phyloP scores from a whole-genome alignment of 2,329 filamentous ascomycete species.

The Beauveria sp. region DNA sequence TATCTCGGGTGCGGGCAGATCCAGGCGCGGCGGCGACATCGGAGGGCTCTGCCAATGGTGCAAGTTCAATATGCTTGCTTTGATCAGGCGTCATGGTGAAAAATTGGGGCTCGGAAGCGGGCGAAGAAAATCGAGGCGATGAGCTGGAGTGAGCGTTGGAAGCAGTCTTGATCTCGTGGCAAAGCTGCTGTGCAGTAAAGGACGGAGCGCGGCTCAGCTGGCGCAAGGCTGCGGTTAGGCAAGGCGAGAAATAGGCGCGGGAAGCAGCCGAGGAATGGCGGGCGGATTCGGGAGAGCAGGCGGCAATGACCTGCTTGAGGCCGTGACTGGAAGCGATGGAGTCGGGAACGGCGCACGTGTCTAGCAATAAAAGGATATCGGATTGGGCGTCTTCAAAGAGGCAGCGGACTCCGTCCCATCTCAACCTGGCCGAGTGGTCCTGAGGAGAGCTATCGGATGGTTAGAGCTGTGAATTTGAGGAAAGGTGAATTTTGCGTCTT shows the following conservation, averaged over 20 bases:
- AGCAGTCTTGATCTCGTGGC: slow-evolving; percentile 44
- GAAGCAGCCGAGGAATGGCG: slow-evolving; percentile 25
- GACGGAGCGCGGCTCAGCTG: slow-evolving; percentile 43
- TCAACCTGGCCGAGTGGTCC: slow-evolving; percentile 52
- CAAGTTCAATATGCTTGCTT: slow-evolving; percentile 44
- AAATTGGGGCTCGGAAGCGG: slow-evolving; percentile 25
- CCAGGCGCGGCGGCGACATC: neutral
- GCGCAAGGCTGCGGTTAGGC: slow-evolving; percentile 45
- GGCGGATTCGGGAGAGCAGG: slow-evolving; percentile 39
- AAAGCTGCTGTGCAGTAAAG: slow-evolving; percentile 48
- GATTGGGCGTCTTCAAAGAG: slow-evolving; percentile 55
- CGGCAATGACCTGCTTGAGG: slow-evolving; percentile 55
- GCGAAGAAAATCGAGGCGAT: slow-evolving; percentile 27
- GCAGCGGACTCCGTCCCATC: slow-evolving; percentile 56
- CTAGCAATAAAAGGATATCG: slow-evolving; percentile 54
- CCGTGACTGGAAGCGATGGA: slow-evolving; percentile 44
- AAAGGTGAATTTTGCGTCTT: slow-evolving; percentile 11
- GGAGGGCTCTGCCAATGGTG: slow-evolving; percentile 29
- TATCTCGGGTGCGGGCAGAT: slow-evolving; percentile 21
- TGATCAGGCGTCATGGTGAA: slow-evolving; percentile 50
- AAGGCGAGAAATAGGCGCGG: slow-evolving; percentile 50
- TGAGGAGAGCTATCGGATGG: slow-evolving; percentile 40
- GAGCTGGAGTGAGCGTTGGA: slow-evolving; percentile 32
- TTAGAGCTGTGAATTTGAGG: slow-evolving; percentile 25
- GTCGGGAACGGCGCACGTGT: slow-evolving; percentile 52